phyloP scores from a whole-genome alignment of 176 grass and related monocot genomes.

The Raddia distichophylla region DNA sequence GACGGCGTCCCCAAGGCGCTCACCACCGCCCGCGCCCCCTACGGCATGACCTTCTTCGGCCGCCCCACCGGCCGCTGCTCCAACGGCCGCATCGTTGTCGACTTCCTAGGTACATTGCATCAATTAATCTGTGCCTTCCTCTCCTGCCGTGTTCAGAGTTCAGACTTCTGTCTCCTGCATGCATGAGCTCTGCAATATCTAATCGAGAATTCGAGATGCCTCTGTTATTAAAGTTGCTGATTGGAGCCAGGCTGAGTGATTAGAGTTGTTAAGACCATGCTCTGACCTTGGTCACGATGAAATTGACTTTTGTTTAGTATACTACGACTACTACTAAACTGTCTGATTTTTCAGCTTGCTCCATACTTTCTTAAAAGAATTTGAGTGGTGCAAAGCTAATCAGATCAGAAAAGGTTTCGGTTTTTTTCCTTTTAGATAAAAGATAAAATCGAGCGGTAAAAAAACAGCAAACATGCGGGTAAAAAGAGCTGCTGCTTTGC shows the following conservation, averaged over 20 bases:
- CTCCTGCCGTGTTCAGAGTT: too few relatives aligned
- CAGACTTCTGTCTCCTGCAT: background rate
- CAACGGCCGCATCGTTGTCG: conserved; percentile 66
- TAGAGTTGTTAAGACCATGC: conserved; percentile 17
- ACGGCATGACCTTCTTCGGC: conserved; percentile 68
- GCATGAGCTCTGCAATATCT: background rate
- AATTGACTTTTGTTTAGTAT: conserved; percentile 35
- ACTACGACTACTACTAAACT: conserved; percentile 20
- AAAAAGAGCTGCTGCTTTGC: conserved; percentile 47
- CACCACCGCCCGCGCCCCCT: conserved; percentile 55
- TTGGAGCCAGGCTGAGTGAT: conserved; percentile 22
- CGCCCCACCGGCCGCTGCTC: conserved; percentile 72
- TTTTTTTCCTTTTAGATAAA: background rate
- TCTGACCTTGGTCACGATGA: conserved; percentile 51
- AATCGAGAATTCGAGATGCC: background rate
- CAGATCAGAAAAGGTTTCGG: background rate
- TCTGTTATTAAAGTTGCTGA: conserved; percentile 26
- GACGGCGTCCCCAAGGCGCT: conserved; percentile 51
- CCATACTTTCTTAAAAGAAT: background rate
- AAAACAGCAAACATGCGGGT: background rate
- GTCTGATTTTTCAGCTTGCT: background rate
- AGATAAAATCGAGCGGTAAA: conserved; percentile 18
- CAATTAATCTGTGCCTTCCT: conserved; percentile 9
- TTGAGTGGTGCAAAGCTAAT: background rate
- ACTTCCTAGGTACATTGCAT: conserved; percentile 66